Conservation (phyloP, 2,329 filamentous ascomycete species). For the Stemphylium vesicarium region DNA sequence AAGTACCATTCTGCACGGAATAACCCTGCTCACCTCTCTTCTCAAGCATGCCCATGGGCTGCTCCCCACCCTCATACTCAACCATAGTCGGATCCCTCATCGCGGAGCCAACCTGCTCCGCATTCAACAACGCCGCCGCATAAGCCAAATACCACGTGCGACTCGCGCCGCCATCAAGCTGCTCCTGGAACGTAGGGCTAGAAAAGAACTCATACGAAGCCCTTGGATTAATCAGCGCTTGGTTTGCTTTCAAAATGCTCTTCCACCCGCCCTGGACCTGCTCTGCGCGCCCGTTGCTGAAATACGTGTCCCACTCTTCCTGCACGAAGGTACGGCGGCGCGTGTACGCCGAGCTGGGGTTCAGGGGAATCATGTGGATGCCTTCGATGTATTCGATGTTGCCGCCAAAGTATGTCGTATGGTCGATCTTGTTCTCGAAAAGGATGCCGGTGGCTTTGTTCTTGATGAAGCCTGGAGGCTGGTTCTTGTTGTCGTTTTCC, state of each 20-base stretch:
- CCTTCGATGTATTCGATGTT: conserved; percentile 71
- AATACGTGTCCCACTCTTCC: conserved; percentile 73
- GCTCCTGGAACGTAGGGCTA: conserved; percentile 68
- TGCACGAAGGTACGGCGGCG: conserved; percentile 74
- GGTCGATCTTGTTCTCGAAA: conserved; percentile 97
- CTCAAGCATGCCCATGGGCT: background rate
- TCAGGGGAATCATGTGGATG: conserved; percentile 85
- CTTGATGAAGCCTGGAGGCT: conserved; percentile 77
- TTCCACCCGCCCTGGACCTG: conserved; percentile 79
- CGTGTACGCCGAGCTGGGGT: conserved; percentile 73
- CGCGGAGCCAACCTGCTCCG: background rate
- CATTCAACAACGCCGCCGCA: conserved; percentile 37
- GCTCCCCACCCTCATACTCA: background rate
- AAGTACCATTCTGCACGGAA: too few species aligned
- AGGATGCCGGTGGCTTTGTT: conserved; percentile 79
- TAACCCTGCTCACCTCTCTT: background rate
- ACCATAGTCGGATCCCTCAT: too few species aligned
- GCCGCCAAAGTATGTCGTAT: conserved; percentile 83
- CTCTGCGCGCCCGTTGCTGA: conserved; percentile 71
- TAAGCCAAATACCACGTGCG: conserved; percentile 50
- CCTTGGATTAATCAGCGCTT: conserved; percentile 76
- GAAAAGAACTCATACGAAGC: conserved; percentile 79
- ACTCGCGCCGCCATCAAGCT: conserved; percentile 79
- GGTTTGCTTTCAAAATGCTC: conserved; percentile 82
- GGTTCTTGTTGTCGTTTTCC: conserved; percentile 70